Percentiles rank a stretch among this genome's conserved stretches.
These are phyloP conservation scores for Arctostaphylos glauca DNA, from an alignment of 148 eudicot genomes.

Conservation along the genomic window DNA sequence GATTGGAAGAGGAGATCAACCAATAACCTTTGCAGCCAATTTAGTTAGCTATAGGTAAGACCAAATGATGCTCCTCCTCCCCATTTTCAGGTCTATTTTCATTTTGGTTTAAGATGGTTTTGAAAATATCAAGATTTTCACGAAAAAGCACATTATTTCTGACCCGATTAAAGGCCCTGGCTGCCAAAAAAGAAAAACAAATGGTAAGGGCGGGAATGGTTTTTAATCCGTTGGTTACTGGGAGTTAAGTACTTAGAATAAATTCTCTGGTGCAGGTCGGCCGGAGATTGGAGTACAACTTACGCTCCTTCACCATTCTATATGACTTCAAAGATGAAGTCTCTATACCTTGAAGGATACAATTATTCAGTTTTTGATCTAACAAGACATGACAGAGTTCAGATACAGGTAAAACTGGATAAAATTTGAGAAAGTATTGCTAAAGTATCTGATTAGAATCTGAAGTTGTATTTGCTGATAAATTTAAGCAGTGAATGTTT, in stretches of 20 bases:
- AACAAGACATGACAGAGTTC: constrained; percentile 73
- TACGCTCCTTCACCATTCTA: constrained; percentile 99
- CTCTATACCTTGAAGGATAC: constrained; percentile 91
- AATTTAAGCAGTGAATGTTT: neutral
- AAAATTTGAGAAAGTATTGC: neutral
- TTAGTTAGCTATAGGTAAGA: constrained; percentile 87
- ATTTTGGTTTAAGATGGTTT: neutral
- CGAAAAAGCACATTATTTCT: neutral
- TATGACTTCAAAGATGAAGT: constrained; percentile 90
- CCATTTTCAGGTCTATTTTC: neutral
- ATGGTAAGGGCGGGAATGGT: neutral
- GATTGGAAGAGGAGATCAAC: constrained; percentile 99
- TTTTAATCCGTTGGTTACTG: neutral
- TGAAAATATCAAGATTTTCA: neutral
- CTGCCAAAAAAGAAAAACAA: neutral
- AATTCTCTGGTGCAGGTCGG: constrained; percentile 60
- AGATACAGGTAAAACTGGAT: constrained; percentile 71
- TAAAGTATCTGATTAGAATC: neutral
- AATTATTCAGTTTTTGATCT: constrained; percentile 81
- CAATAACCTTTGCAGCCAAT: constrained; percentile 89
- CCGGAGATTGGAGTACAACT: constrained; percentile 96
- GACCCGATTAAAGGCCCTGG: neutral
- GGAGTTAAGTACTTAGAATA: constrained; percentile 8
- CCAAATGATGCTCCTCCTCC: neutral
- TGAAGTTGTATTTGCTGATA: neutral